Evolutionary conservation across 352 stramenopile genomes (phyloP).

Genomic region (Phytophthora pluvialis): DNA sequence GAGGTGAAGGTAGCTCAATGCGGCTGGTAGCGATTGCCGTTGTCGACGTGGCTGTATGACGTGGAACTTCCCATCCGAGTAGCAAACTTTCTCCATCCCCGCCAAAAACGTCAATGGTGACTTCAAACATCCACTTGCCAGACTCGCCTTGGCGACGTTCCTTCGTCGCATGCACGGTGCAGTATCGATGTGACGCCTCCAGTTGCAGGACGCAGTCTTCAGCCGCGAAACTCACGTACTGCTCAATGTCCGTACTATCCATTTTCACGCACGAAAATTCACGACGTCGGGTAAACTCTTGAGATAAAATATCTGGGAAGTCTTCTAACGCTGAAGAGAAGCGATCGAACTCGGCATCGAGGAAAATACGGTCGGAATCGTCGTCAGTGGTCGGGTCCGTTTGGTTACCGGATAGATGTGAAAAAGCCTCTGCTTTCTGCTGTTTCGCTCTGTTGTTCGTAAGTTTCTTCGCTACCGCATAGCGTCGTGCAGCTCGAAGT

Average conservation of each 20-base stretch:
- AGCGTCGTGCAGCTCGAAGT: conserved; percentile 47
- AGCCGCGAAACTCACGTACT: conserved; percentile 72
- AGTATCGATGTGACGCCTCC: conserved; percentile 69
- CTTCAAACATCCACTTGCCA: conserved; percentile 85
- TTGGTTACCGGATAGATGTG: conserved; percentile 13
- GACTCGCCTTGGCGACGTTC: conserved; percentile 72
- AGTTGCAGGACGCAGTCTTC: conserved; percentile 80
- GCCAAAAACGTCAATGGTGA: conserved; percentile 57
- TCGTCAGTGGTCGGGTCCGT: not conserved
- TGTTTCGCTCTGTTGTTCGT: not conserved
- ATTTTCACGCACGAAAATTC: conserved; percentile 81
- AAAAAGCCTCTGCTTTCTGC: not conserved
- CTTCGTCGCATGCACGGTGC: conserved; percentile 75
- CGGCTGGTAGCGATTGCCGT: not conserved
- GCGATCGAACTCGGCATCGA: conserved; percentile 45
- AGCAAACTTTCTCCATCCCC: conserved; percentile 75
- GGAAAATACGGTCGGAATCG: not conserved
- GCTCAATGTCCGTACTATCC: conserved; percentile 60
- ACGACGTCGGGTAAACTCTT: conserved; percentile 64
- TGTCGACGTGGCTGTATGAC: conserved; percentile 3
- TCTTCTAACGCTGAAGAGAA: conserved; percentile 46
- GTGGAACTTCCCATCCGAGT: conserved; percentile 80
- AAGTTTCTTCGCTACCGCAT: conserved; percentile 21
- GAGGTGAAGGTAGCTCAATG: not conserved
- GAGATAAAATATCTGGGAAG: conserved; percentile 64